Evolutionary conservation across 352 stramenopile genomes (phyloP).

Genomic region (Globisporangium okanoganense): DNA sequence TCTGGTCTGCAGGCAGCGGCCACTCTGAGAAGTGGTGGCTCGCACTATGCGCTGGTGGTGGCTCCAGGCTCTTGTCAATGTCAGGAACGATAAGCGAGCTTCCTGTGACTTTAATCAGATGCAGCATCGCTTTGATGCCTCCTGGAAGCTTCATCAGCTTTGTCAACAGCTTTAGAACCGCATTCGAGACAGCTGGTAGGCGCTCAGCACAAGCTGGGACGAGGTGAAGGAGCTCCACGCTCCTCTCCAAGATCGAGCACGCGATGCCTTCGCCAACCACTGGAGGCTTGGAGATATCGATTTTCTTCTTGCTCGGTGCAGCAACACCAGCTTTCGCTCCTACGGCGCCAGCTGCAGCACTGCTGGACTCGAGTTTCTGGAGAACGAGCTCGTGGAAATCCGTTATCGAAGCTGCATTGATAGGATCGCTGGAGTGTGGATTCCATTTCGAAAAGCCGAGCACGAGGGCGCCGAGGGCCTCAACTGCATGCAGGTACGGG

Average conservation of each 20-base stretch:
- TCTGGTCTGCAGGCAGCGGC: constrained; percentile 1
- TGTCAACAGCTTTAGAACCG: constrained; percentile 24
- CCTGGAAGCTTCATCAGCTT: constrained; percentile 29
- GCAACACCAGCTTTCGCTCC: constrained; percentile 6
- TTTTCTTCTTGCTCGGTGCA: constrained; percentile 38
- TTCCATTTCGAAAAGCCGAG: constrained; percentile 38
- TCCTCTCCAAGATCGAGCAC: constrained; percentile 27
- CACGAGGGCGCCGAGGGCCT: constrained; percentile 31
- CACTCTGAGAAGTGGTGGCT: background rate
- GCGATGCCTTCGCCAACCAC: constrained; percentile 28
- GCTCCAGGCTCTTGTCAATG: background rate
- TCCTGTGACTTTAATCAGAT: constrained; percentile 16
- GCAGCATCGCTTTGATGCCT: constrained; percentile 28
- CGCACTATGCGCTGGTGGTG: background rate
- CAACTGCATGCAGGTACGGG: constrained; percentile 23
- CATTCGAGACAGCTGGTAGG: constrained; percentile 29
- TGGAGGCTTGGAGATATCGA: constrained; percentile 21
- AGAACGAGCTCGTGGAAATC: constrained; percentile 28
- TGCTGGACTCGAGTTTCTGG: constrained; percentile 1
- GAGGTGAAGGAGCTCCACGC: constrained; percentile 20
- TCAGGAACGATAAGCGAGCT: background rate
- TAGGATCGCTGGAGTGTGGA: background rate
- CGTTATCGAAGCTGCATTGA: background rate
- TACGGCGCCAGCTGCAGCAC: background rate
- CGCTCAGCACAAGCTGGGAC: constrained; percentile 21